These are phyloP conservation scores for Leccinum subgranulosum DNA, from an alignment of 768 basidiomycete genomes.

Conservation along the genomic window DNA sequence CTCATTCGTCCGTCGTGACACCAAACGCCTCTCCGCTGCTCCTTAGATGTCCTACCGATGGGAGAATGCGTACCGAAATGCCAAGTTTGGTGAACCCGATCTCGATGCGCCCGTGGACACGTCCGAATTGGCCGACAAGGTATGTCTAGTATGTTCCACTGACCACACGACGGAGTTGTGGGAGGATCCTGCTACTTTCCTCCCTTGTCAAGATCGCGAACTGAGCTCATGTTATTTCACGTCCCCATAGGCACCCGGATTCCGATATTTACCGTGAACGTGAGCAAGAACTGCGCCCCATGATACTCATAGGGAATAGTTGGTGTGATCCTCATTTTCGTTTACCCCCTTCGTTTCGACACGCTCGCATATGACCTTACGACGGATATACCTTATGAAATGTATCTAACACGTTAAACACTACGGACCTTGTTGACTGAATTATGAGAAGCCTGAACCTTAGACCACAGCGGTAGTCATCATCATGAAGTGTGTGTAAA, in stretches of 20 bases:
- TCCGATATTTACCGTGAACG: slow-evolving; percentile 49
- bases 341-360: background rate
- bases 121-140: slow-evolving; percentile 58
- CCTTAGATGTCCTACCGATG: slow-evolving; percentile 56
- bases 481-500: too few species aligned
- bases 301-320: too few species aligned
- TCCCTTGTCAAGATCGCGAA: background rate
- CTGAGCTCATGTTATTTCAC: background rate
- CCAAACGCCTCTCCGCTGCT: too few species aligned
- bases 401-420: background rate
- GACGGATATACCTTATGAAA: background rate
- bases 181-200: background rate
- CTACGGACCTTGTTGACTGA: background rate
- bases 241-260: slow-evolving; percentile 49
- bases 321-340: background rate
- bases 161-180: background rate
- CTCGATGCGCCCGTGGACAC: slow-evolving; percentile 55
- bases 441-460: background rate
- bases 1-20: background rate
- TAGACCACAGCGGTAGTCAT: background rate
- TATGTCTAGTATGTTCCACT: background rate
- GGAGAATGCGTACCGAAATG: slow-evolving; percentile 59
- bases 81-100: slow-evolving; percentile 47
- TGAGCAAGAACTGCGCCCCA: background rate
- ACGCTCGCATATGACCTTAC: background rate